These are phyloP conservation scores for Suillus fuscotomentosus DNA, from an alignment of 768 basidiomycete genomes.

Conservation along the genomic window DNA sequence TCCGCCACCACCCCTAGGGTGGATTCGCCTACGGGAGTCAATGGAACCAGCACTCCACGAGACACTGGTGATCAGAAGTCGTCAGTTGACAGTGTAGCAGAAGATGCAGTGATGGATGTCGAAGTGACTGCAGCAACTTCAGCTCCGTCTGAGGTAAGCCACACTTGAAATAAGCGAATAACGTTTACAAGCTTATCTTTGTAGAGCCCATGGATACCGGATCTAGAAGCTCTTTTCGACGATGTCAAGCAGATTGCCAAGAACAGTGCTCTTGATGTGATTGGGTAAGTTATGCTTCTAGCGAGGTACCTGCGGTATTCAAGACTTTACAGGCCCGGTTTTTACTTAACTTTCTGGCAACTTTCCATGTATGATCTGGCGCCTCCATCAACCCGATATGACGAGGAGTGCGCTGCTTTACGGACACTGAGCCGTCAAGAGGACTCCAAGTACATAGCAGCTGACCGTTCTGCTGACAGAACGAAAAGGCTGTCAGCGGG, in stretches of 20 bases:
- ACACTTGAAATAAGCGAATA: neutral
- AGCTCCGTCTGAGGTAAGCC: slow-evolving; percentile 39
- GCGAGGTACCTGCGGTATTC: slow-evolving; percentile 10
- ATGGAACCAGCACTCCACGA: slow-evolving; percentile 28
- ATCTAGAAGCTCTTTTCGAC: slow-evolving; percentile 69
- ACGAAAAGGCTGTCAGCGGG: slow-evolving; percentile 54
- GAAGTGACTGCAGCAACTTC: slow-evolving; percentile 34
- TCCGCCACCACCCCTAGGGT: slow-evolving; percentile 52
- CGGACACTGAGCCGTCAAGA: slow-evolving; percentile 65
- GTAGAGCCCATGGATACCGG: slow-evolving; percentile 79
- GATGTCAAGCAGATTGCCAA: slow-evolving; percentile 75
- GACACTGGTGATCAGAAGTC: slow-evolving; percentile 24
- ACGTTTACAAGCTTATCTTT: slow-evolving; percentile 8
- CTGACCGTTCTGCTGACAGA: slow-evolving; percentile 74
- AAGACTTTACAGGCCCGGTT: slow-evolving; percentile 64
- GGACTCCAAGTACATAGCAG: slow-evolving; percentile 56
- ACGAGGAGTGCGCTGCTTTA: slow-evolving; percentile 67
- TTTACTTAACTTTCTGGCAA: slow-evolving; percentile 98
- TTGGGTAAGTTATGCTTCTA: slow-evolving; percentile 56
- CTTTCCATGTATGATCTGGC: slow-evolving; percentile 86
- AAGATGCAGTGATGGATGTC: slow-evolving; percentile 55
- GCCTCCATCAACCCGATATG: slow-evolving; percentile 75
- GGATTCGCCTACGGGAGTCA: slow-evolving; percentile 53
- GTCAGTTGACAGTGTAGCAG: slow-evolving; percentile 31
- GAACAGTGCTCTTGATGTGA: slow-evolving; percentile 55